phyloP scores from a whole-genome alignment of 768 basidiomycete species.

The Termitomyces sp. region DNA sequence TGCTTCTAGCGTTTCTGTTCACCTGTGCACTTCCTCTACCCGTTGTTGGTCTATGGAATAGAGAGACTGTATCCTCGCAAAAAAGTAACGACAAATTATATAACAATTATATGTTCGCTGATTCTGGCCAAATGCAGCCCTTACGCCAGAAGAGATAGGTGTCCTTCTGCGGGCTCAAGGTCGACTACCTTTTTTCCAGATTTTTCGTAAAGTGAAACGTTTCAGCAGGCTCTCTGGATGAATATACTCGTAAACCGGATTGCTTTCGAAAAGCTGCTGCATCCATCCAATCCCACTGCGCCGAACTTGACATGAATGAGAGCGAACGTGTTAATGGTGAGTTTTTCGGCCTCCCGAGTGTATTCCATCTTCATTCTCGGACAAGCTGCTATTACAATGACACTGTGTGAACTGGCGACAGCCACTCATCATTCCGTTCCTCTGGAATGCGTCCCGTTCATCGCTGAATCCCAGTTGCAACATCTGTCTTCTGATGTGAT shows the following conservation, averaged over 20 bases:
- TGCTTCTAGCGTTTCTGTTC: background rate
- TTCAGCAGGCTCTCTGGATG: slow-evolving; percentile 23
- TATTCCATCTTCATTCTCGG: background rate
- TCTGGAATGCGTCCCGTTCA: slow-evolving; percentile 52
- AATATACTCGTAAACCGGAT: slow-evolving; percentile 46
- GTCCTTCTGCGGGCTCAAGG: slow-evolving; percentile 12
- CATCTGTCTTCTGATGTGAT: slow-evolving; percentile 11
- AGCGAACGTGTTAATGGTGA: slow-evolving; percentile 57
- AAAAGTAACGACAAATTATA: slow-evolving; percentile 3
- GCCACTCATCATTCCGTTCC: slow-evolving; percentile 64
- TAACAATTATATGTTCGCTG: background rate
- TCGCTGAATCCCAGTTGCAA: slow-evolving; percentile 12
- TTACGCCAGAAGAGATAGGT: slow-evolving; percentile 11
- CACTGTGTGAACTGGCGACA: slow-evolving; percentile 74
- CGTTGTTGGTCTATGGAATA: background rate
- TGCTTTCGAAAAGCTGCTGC: slow-evolving; percentile 56
- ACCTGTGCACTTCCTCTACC: background rate
- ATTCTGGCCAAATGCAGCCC: slow-evolving; percentile 7
- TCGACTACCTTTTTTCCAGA: background rate
- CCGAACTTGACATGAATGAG: slow-evolving; percentile 55
- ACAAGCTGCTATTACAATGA: slow-evolving; percentile 71
- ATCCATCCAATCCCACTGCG: slow-evolving; percentile 44
- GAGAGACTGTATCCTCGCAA: background rate
- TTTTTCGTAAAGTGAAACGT: background rate
- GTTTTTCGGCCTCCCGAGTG: background rate